These are phyloP conservation scores for Tolypocladium guangdongense DNA, from an alignment of 2,329 filamentous ascomycete genomes.

Conservation along the genomic window DNA sequence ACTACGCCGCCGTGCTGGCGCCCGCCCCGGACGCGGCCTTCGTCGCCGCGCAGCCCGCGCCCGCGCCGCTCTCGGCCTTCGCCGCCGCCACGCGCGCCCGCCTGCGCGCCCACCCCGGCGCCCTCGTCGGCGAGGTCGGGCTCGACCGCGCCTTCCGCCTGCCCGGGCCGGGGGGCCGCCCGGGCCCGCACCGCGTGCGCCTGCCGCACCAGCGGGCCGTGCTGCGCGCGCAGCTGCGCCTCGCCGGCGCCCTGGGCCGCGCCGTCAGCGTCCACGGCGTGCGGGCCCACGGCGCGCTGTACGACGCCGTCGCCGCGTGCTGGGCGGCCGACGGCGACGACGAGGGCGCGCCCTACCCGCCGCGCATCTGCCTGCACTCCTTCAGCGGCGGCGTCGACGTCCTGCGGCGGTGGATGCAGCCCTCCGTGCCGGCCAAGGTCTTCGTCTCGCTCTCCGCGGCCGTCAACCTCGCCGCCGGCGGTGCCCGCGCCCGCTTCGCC, in stretches of 20 bases:
- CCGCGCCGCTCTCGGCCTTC: slow-evolving; percentile 47
- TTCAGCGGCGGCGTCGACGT: slow-evolving; percentile 72
- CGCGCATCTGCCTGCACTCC: slow-evolving; percentile 85
- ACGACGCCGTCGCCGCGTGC: slow-evolving; percentile 49
- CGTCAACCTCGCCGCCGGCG: slow-evolving; percentile 60
- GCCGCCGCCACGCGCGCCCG: slow-evolving; percentile 42
- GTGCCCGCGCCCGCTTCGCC: slow-evolving; percentile 37
- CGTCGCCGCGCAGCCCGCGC: slow-evolving; percentile 43
- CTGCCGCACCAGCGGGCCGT: slow-evolving; percentile 59
- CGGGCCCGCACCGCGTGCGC: slow-evolving; percentile 57
- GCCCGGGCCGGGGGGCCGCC: slow-evolving; percentile 56
- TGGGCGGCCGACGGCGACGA: slow-evolving; percentile 41
- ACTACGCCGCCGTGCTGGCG: slow-evolving; percentile 60
- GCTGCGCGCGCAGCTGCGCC: slow-evolving; percentile 54
- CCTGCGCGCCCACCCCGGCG: slow-evolving; percentile 46
- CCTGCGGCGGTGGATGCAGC: slow-evolving; percentile 67
- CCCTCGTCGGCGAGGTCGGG: slow-evolving; percentile 68
- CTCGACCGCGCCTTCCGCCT: slow-evolving; percentile 69
- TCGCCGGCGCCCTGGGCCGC: slow-evolving; percentile 57
- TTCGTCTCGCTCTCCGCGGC: slow-evolving; percentile 83
- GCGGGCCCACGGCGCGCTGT: slow-evolving; percentile 62
- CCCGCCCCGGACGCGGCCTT: slow-evolving; percentile 35
- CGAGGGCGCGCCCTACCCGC: slow-evolving; percentile 54
- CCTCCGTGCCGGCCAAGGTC: slow-evolving; percentile 60
- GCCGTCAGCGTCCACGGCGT: slow-evolving; percentile 64